Evolutionary conservation across 164 flowering plant genomes (phyloP).

Genomic region (Liquidambar formosana): DNA sequence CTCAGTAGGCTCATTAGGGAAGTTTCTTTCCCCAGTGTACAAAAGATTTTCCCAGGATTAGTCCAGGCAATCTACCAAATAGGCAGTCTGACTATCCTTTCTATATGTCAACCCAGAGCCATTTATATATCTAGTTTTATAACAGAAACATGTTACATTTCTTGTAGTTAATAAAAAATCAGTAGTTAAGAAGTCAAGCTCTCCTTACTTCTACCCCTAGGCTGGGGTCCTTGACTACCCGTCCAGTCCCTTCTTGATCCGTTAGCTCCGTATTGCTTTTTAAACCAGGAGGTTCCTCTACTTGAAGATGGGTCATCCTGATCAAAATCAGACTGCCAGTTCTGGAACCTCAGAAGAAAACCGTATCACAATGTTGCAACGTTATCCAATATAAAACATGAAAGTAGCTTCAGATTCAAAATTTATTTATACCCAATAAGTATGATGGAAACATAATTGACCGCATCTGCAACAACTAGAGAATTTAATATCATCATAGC

Average conservation of each 20-base stretch:
- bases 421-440: neutral
- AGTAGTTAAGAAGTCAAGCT: neutral
- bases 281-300: slow-evolving; percentile 60
- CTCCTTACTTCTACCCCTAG: slow-evolving; percentile 48
- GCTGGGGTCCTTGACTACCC: slow-evolving; percentile 32
- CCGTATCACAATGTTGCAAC: neutral
- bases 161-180: neutral
- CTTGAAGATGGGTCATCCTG: slow-evolving; percentile 43
- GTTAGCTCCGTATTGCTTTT: slow-evolving; percentile 30
- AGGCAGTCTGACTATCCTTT: neutral
- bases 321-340: slow-evolving; percentile 46
- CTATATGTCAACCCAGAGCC: neutral
- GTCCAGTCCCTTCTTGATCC: slow-evolving; percentile 29
- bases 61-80: too few relatives aligned
- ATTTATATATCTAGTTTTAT: neutral
- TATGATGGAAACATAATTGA: too few relatives aligned
- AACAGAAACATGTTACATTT: neutral
- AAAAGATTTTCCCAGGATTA: too few relatives aligned
- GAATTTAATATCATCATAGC: too few relatives aligned
- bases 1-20: too few relatives aligned
- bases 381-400: neutral
- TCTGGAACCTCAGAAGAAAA: slow-evolving; percentile 28
- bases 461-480: too few relatives aligned
- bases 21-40: too few relatives aligned
- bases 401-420: neutral